phyloP scores from a whole-genome alignment of 2,329 filamentous ascomycete species.

The Trichoderma harzianum region DNA sequence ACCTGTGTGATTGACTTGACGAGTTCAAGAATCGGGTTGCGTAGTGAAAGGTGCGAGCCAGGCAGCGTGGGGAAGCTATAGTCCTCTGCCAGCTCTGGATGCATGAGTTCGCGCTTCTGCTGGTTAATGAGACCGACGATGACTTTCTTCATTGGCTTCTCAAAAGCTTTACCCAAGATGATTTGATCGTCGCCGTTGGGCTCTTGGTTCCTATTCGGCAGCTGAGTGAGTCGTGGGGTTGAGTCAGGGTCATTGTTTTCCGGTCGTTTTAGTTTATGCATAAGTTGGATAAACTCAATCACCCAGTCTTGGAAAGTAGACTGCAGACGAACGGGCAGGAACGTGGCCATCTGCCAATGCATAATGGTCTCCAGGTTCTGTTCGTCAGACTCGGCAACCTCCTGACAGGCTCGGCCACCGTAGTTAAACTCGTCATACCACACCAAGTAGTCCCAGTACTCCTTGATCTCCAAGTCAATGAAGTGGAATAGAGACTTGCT shows the following conservation, averaged over 20 bases:
- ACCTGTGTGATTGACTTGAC: slow-evolving; percentile 94
- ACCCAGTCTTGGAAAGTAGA: slow-evolving; percentile 88
- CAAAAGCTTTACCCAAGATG: slow-evolving; percentile 77
- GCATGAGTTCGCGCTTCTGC: slow-evolving; percentile 83
- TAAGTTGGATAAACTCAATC: slow-evolving; percentile 89
- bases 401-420: slow-evolving; percentile 84
- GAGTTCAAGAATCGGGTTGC: slow-evolving; percentile 80
- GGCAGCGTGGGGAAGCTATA: slow-evolving; percentile 82
- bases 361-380: slow-evolving; percentile 88
- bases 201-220: slow-evolving; percentile 56
- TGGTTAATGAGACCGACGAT: slow-evolving; percentile 77
- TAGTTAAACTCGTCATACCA: slow-evolving; percentile 99
- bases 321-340: slow-evolving; percentile 77
- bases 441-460: slow-evolving; percentile 98
- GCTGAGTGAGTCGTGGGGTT: slow-evolving; percentile 56
- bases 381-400: slow-evolving; percentile 69
- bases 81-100: slow-evolving; percentile 82
- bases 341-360: slow-evolving; percentile 96
- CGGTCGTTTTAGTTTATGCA: slow-evolving; percentile 81
- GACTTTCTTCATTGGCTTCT: slow-evolving; percentile 86
- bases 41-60: slow-evolving; percentile 54
- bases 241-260: slow-evolving; percentile 46
- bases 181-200: slow-evolving; percentile 59
- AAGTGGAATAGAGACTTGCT: slow-evolving; percentile 95
- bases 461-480: slow-evolving; percentile 92